Conservation (phyloP, 2,329 filamentous ascomycete genomes). For the Talaromyces islandicus region DNA sequence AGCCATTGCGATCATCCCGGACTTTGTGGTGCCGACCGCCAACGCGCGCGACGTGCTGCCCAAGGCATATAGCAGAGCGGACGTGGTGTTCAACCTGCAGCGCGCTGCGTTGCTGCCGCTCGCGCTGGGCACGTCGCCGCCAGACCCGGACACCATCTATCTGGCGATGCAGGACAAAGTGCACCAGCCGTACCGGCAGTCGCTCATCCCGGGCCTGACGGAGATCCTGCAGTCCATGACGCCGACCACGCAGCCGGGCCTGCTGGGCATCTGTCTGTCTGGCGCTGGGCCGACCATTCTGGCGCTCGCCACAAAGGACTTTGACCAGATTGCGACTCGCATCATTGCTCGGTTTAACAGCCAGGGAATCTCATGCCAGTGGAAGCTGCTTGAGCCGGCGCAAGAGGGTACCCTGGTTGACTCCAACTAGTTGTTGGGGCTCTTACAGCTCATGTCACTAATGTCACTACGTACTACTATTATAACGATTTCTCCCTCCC, state of each 20-base stretch:
- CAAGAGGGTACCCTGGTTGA: conserved; percentile 50
- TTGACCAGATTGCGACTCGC: conserved; percentile 74
- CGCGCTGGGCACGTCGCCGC: conserved; percentile 81
- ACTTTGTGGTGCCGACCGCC: conserved; percentile 93
- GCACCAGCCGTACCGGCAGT: conserved; percentile 92
- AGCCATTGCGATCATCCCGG: conserved; percentile 89
- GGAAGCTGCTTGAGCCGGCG: conserved; percentile 83
- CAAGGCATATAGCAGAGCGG: conserved; percentile 67
- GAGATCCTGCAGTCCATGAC: conserved; percentile 90
- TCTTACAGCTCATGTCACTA: not conserved
- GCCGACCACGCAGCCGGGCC: conserved; percentile 75
- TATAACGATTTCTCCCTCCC: not conserved
- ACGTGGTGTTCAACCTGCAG: conserved; percentile 92
- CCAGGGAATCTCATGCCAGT: conserved; percentile 65
- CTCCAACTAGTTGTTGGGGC: conserved; percentile 11
- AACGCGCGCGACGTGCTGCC: conserved; percentile 83
- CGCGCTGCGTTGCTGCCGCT: conserved; percentile 85
- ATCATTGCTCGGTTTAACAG: conserved; percentile 69
- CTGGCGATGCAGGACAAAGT: conserved; percentile 98
- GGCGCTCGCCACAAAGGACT: conserved; percentile 84
- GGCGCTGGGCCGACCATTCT: conserved; percentile 94
- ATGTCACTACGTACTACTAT: not conserved
- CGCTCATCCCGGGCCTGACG: conserved; percentile 82
- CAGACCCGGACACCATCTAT: conserved; percentile 89
- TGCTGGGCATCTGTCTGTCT: conserved; percentile 90